Percentiles rank a stretch among this genome's conserved stretches.
Evolutionary conservation across 23 red algal genomes (phyloP).

Genomic region (Pyropia haitanensis): DNA sequence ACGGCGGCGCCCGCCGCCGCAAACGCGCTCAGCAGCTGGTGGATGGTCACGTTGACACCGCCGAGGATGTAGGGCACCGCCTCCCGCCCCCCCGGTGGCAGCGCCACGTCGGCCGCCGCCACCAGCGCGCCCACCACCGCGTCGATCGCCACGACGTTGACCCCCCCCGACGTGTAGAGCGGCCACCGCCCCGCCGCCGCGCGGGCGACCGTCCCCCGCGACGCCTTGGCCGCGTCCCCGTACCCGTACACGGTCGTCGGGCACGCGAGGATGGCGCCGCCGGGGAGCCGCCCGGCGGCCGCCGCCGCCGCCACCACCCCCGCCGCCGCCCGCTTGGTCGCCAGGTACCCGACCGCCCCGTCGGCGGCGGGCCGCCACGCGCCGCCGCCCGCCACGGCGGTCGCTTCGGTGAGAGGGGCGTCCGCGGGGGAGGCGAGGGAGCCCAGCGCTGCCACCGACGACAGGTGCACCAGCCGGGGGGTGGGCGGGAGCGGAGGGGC

Average conservation of each 20-base stretch:
- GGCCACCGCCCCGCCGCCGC: slow-evolving; percentile 2
- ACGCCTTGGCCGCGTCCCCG: slow-evolving; percentile 1
- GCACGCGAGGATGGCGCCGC: not conserved
- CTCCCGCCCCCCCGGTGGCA: not conserved
- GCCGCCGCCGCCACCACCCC: not conserved
- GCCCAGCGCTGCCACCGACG: slow-evolving; percentile 8
- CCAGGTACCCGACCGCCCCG: not conserved
- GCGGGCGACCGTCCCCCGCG: not conserved
- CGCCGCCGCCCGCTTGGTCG: slow-evolving; percentile 4
- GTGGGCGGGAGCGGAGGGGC: not conserved
- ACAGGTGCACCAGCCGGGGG: not conserved
- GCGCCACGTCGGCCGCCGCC: not conserved
- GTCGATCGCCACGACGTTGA: not conserved
- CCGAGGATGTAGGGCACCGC: not conserved
- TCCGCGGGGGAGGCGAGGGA: not conserved
- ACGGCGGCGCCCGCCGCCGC: too few relatives aligned
- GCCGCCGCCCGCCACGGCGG: too few relatives aligned
- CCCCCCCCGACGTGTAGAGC: slow-evolving; percentile 5
- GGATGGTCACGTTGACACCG: slow-evolving; percentile 4
- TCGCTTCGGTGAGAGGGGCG: not conserved
- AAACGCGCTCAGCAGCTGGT: slow-evolving; percentile 1
- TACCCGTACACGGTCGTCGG: slow-evolving; percentile 1
- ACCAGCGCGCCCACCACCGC: not conserved
- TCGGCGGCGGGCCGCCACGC: slow-evolving; percentile 1
- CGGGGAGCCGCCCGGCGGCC: not conserved